Evolutionary conservation across 2,329 filamentous ascomycete species (phyloP), one percentile per base, ranked within the genome.

Genomic region (Anisogramma anomala): DNA sequence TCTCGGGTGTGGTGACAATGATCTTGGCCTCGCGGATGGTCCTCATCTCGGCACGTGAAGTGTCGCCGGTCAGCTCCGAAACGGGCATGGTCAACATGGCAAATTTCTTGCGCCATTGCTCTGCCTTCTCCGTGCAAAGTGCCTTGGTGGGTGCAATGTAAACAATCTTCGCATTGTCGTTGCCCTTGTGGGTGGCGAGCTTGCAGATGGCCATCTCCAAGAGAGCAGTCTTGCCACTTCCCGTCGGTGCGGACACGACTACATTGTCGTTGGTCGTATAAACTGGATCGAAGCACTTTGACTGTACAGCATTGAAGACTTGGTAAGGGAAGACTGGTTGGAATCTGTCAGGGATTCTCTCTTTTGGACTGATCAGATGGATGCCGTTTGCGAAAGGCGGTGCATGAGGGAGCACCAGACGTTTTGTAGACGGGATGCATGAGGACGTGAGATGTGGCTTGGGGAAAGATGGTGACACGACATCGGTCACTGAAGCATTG

Each of bases 81-180:
- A 82, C 85, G 43, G 73, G 66, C 11, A 91, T 60, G 15, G 75
- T 77, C 44, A 91, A 62, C 11, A 71, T 64, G 18, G 65, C 66
- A 53, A 93, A 89, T 52, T 87, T 91, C 35, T 65, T 67, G 46
- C 77, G 70, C 85, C 86, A 94, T 51, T 93, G 85, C 36, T 74
- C 72, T 37, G 81, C 71, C 27, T 83, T 67, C 54, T 94, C 85
- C 0, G 80, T 72, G 54, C 85, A 94, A 1, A 93, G 66, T 0
- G 85, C 83, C 50, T 91, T 93, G 0, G 83, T 89, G 0, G 85
- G 86, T 9, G 85, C 85, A 59, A 85, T 82, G 52, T 93, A 94
- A 3, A 93, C 72, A 32, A 89, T 77, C 57, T 93, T 93, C 68
- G 80, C 87, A 35, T 78, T 55, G 61, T 75, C 52, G 60, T 72